These are phyloP conservation scores for Pilatotrama ljubarskyi DNA, from an alignment of 768 basidiomycete species.

Conservation along the genomic window DNA sequence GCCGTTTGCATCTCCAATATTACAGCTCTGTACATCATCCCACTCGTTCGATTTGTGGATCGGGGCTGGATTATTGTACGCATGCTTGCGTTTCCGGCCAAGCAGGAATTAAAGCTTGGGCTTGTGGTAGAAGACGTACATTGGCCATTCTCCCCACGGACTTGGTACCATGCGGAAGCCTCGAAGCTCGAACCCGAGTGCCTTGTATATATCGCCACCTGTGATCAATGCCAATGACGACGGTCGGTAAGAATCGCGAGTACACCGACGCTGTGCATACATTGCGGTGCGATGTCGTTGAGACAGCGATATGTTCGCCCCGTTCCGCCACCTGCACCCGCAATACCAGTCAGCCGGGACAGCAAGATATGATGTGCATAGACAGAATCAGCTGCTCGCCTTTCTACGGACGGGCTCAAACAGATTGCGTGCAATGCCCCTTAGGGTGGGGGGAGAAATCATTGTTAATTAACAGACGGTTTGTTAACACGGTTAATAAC, in stretches of 20 bases:
- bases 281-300: not conserved
- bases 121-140: not conserved
- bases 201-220: conserved; percentile 9
- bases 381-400: not conserved
- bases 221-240: not conserved
- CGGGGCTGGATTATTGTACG: no score
- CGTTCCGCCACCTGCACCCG: not conserved
- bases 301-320: not conserved
- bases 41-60: no score
- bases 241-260: no score
- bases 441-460: no score
- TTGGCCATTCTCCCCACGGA: not conserved
- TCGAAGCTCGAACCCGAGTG: not conserved
- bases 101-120: not conserved
- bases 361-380: not conserved
- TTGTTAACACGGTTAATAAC: no score
- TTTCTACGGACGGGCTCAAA: conserved; percentile 1
- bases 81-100: no score
- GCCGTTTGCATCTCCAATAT: not conserved
- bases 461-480: no score
- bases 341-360: not conserved
- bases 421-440: not conserved
- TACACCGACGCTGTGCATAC: not conserved
- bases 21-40: not conserved
- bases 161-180: not conserved